Evolutionary conservation across 768 basidiomycete species (phyloP), one percentile per base, ranked within the genome.

Genomic region (Phanerodontia chrysosporium): DNA sequence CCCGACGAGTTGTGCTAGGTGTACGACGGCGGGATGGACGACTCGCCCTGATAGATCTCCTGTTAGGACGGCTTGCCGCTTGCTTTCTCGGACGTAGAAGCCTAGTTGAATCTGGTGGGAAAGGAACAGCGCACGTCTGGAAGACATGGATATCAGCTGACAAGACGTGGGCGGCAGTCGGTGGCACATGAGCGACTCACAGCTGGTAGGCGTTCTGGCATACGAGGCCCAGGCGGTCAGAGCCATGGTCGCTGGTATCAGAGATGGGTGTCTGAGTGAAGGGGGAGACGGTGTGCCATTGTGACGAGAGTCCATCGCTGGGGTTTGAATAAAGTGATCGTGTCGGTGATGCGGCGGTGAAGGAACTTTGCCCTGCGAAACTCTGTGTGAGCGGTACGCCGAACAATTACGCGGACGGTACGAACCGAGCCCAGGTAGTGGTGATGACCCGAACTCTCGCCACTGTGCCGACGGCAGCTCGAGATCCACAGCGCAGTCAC

Each of bases 1-100:
- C 1, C 69, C 69, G 35, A 66, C 58, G 8, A 66, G 55, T 32
- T 67, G 67, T 13, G 69, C 63, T 28, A 66, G 21, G 58, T 66
- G 62, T 14, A 68, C 49, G 45, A 67, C 58, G 2, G 65, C 62
- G 1, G 69, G 69, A 49, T 68, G 67, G 5, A 68, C 62, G n/a
- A 58, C 54, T 7, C 51, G 42, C 14, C 67, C 66, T 1, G 66
- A 64, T 18, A 62, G 21, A 51, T 70, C 69, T 3, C 67, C 69
- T 13, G 53, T 42, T 32, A 65, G 21, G 51, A 70, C 62, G 7
- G 69, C 69, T 16, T 64, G 60, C 51, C 66, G 57, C 46, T 68
- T 70, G 21, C 56, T 28, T 29, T 48, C 51, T 16, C 55, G 62
- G 45, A 62, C 61, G 57, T 59, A 64, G 48, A 67, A 51, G 30